Evolutionary conservation across 805 yeast species (phyloP).

Genomic region (Spathaspora gorwiae): DNA sequence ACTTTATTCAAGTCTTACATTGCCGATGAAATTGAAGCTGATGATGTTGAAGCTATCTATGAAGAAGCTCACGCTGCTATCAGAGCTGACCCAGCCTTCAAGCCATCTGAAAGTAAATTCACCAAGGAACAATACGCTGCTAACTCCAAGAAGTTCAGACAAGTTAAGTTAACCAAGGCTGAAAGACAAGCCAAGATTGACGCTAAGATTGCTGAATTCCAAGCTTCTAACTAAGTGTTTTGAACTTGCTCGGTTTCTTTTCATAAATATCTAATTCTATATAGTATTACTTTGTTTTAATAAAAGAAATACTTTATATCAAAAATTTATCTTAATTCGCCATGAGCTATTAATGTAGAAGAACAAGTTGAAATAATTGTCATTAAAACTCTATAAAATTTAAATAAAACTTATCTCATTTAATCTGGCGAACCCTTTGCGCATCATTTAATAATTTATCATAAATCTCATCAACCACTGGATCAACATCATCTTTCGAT

Average conservation of each 20-base stretch:
- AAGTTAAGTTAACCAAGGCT: conserved; percentile 81
- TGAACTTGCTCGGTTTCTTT: neutral
- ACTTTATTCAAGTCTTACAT: conserved; percentile 94
- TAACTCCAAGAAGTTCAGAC: conserved; percentile 88
- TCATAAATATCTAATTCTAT: too few species aligned
- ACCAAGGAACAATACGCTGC: conserved; percentile 98
- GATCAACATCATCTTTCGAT: conserved; percentile 17
- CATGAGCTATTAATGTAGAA: too few species aligned
- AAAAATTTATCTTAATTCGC: too few species aligned
- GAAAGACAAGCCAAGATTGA: conserved; percentile 87
- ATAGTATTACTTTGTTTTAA: too few species aligned
- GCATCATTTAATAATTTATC: conserved; percentile 69
- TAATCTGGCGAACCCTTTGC: conserved; percentile 53
- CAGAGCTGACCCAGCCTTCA: conserved; percentile 92
- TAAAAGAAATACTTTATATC: too few species aligned
- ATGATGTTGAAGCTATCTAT: conserved; percentile 94
- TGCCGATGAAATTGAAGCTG: conserved; percentile 96
- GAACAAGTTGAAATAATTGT: neutral
- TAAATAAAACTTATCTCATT: neutral
- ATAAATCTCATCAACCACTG: conserved; percentile 66
- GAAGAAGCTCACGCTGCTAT: conserved; percentile 88
- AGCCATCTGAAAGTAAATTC: conserved; percentile 87
- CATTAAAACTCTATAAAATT: neutral
- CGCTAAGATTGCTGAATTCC: conserved; percentile 91
- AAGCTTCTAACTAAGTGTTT: conserved; percentile 42